phyloP scores from a whole-genome alignment of 805 yeast genomes.

The Candida silvatica region DNA sequence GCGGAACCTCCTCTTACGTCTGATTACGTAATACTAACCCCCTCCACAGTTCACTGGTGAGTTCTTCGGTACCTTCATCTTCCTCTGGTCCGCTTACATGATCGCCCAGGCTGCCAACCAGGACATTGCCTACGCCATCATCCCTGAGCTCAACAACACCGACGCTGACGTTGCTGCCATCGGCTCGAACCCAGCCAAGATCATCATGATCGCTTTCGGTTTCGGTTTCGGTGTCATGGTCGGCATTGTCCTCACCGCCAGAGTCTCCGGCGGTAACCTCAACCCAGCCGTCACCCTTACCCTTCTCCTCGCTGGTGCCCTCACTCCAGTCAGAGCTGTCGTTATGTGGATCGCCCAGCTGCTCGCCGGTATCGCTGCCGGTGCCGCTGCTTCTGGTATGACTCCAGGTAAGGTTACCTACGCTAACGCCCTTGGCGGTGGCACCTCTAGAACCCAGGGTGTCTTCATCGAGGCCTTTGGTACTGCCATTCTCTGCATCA shows the following conservation, averaged over 20 bases:
- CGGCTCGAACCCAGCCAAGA: conserved; percentile 48
- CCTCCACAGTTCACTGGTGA: too few relatives aligned
- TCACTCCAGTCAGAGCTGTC: conserved; percentile 62
- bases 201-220: conserved; percentile 77
- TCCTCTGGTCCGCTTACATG: conserved; percentile 72
- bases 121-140: conserved; percentile 32
- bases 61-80: conserved; percentile 79
- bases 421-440: conserved; percentile 66
- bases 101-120: conserved; percentile 75
- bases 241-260: conserved; percentile 56
- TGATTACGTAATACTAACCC: too few relatives aligned
- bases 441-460: conserved; percentile 65
- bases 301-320: conserved; percentile 62
- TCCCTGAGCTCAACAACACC: conserved; percentile 70
- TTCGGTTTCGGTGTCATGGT: conserved; percentile 83
- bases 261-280: conserved; percentile 83
- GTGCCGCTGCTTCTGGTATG: conserved; percentile 80
- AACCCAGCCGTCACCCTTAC: conserved; percentile 84
- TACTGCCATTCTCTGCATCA: conserved; percentile 61
- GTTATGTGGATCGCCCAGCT: conserved; percentile 62
- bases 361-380: conserved; percentile 87
- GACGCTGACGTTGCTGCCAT: conserved; percentile 21
- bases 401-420: conserved; percentile 74
- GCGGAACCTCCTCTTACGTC: too few relatives aligned
- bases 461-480: conserved; percentile 77